Evolutionary conservation across 2,329 filamentous ascomycete species (phyloP).

Genomic region (Xylaria polymorpha): DNA sequence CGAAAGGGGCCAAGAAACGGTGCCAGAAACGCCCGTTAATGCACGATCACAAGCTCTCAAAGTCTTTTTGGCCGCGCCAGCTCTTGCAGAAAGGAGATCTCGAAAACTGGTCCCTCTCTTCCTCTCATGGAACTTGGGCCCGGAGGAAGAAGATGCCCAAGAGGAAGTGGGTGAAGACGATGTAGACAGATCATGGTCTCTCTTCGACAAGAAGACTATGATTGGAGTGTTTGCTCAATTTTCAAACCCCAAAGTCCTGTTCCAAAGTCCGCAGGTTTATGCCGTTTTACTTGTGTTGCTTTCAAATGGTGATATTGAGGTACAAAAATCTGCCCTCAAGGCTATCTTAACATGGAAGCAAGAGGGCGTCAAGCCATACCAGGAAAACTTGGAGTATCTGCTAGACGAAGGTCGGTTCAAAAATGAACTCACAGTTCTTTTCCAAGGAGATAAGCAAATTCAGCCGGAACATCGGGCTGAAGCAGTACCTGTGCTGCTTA

Average conservation of each 20-base stretch:
- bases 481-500: constrained; percentile 86
- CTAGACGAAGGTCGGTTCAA: constrained; percentile 92
- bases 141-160: constrained; percentile 55
- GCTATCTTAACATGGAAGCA: constrained; percentile 92
- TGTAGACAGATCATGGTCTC: constrained; percentile 67
- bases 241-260: constrained; percentile 85
- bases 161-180: constrained; percentile 38
- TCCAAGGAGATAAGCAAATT: constrained; percentile 80
- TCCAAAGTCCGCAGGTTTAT: constrained; percentile 80
- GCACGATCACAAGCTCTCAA: constrained; percentile 83
- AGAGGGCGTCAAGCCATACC: constrained; percentile 77
- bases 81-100: constrained; percentile 86
- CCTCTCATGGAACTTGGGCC: constrained; percentile 77
- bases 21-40: constrained; percentile 62
- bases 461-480: constrained; percentile 76
- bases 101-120: constrained; percentile 87
- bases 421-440: constrained; percentile 90
- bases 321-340: constrained; percentile 87
- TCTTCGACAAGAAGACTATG: constrained; percentile 86
- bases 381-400: constrained; percentile 86
- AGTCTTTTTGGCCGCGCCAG: constrained; percentile 78
- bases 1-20: constrained; percentile 69
- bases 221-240: constrained; percentile 87
- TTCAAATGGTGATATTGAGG: constrained; percentile 87
- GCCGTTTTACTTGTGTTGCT: constrained; percentile 78